Base-by-base conservation (phyloP, 768 basidiomycete genomes). In the Lenzites betulinus region DNA sequence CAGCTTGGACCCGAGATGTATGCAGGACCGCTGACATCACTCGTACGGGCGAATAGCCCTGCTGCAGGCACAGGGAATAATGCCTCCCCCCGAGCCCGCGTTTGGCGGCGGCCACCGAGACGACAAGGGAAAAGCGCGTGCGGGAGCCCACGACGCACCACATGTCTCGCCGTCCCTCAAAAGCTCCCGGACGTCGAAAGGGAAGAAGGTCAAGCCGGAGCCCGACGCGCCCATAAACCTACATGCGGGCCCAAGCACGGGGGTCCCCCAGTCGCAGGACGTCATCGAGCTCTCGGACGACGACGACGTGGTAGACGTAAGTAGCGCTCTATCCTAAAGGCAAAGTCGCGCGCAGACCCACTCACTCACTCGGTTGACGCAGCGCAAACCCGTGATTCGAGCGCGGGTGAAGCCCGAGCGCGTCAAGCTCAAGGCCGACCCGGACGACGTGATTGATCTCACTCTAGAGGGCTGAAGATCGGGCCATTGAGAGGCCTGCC, bases 391-490 rank as follows among this genome's bases (percentile, higher is more conserved):
- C 1, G 23, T 28, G 16, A 33, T 33, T 11, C 4, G 30, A 33
- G 11, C 30, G n/a, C 55, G 47, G 16, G 47, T 49, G 16, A 49
- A 57, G 18, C 55, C 43, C 0, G 47, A 49, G 33, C 23, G 23
- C 22, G 5, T 4, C 47, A 49, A 16, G 28, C 47, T 39, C 35
- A 48, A 41, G 55, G 4, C 46, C 11, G 55, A 49, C 25, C 55
- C 47, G 6, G 38, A 41, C 47, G 47, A 49, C 22, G 55, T 57
- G 25, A 57, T 57, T 9, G 55, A 57, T 23, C 55, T 57, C 25
- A 57, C 55, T 1, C 47, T 57, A n/a, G 55, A 56, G 36, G 54
- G 47, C 55, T 57, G 23, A 49, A 33, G 30, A 33, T 5, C n/a
- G n/a, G n/a, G n/a, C n/a, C n/a, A n/a, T n/a, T n/a, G n/a, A n/a